Base-by-base conservation (phyloP, 2,329 filamentous ascomycete species). In the Pochonia chlamydosporia region DNA sequence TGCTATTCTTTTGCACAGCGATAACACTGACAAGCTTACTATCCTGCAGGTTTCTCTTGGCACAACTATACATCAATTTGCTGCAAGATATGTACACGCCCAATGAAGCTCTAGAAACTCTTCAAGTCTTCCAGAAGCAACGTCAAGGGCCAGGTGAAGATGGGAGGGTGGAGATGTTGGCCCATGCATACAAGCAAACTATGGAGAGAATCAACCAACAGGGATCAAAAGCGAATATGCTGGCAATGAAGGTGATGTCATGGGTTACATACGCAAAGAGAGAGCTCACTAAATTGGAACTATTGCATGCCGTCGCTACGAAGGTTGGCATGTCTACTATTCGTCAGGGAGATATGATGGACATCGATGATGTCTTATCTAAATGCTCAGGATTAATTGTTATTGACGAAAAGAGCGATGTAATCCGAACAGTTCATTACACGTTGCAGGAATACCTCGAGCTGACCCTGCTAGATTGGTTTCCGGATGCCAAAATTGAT, bases 361-460 rank as follows among this genome's bases (percentile, higher is more conserved):
- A 31, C 14, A 31, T 31, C 28, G 28, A 31, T 9, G 28, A 31
- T 31, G 14, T 31, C 9, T 9, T 31, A 9, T 31, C 28, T 14
- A 9, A 60, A 2, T 75, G 69, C 44, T 63, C 61, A 23, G 71
- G 72, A 1, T 40, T 76, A 3, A 62, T 74, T 3, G 65, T 59
- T 0, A 13, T 72, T 11, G 66, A 74, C 35, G 44, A 64, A 33
- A 49, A 66, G 40, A 72, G 59, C 25, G 20, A 56, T 10, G 56
- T 67, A 16, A 58, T 74, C 6, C 61, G 68, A 2, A 49, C 75
- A 0, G 68, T 71, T 1, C 71, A 76, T 48, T 69, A 69, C 47
- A 73, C 71, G 0, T 60, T 67, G 0, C 65, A 73, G 37, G 65
- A 73, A 37, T 76, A 71, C 49, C 63, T 75, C 25, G 54, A 66